Base-by-base conservation (phyloP, 768 basidiomycete genomes). In the Mrakia hoshinonis region DNA sequence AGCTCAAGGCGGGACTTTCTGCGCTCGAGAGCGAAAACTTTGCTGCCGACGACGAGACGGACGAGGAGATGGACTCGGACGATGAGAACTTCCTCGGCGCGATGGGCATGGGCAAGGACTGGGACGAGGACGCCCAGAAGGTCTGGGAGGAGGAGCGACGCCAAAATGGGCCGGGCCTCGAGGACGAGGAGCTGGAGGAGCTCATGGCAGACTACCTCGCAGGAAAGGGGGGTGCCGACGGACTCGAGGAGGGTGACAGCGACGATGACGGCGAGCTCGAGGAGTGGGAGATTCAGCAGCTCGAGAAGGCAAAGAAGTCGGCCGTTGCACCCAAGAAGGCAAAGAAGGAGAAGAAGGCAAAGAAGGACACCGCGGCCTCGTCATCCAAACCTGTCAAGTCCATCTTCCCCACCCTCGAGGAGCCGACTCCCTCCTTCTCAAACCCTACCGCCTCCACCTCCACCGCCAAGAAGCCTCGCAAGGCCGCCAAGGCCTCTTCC, bases 11-110 rank as follows among this genome's bases (percentile, higher is more conserved):
- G 78, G 86, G 87, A 1, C 82, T 98, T 22, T 79, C 84, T 34
- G 89, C 86, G 15, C 84, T 98, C 63, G 93, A 96, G 80, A 88
- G 87, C 61, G 84, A 95, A n/a, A 89, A 89, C 78, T 87, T 95
- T 72, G 79, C 78, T 47, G 79, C 79, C 12, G 80, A 73, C 18
- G 76, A 75, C 22, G 76, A 74, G 2, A 75, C 76, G 5, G 78
- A 76, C 47, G 75, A 74, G 7, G 78, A 79, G 60, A 74, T 47
- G 55, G 71, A 62, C 52, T n/a, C 65, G 36, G 69, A 61, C 39
- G 66, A 61, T 43, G 70, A 52, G 4, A 36, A 72, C 36, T 36
- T 52, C 15, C 20, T 51, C 43, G 62, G 24, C 13, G 69, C 47
- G 11, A 29, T 63, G n/a, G 72, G 47, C 1, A 69, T 61, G n/a